Conservation (phyloP, 352 stramenopile genomes). For the Pilasporangium apinafurcum region DNA sequence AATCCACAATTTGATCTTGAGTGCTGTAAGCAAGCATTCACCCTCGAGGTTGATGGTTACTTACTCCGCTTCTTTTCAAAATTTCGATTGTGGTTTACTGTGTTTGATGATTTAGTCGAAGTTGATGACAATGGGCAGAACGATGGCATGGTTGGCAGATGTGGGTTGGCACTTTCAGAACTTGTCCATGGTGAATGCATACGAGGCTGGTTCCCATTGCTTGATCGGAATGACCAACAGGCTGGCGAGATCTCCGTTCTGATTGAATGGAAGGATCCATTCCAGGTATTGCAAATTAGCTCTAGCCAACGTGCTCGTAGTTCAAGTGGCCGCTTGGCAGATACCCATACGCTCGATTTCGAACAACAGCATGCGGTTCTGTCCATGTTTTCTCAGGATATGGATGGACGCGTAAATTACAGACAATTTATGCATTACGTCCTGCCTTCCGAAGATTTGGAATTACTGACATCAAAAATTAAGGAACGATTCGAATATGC, state of each 20-base stretch:
- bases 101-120: constrained; percentile 79
- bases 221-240: constrained; percentile 40
- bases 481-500: constrained; percentile 60
- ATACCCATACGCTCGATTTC: constrained; percentile 58
- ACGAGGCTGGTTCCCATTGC: constrained; percentile 65
- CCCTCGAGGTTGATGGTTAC: constrained; percentile 62
- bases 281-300: constrained; percentile 55
- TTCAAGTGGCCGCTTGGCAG: constrained; percentile 15
- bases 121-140: constrained; percentile 19
- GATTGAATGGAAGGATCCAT: constrained; percentile 74
- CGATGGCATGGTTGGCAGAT: constrained; percentile 71
- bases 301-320: constrained; percentile 21
- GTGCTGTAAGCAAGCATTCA: constrained; percentile 53
- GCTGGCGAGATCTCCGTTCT: constrained; percentile 65
- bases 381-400: constrained; percentile 43
- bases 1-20: constrained; percentile 75
- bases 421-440: constrained; percentile 57
- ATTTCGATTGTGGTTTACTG: constrained; percentile 74
- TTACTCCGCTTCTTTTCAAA: constrained; percentile 81
- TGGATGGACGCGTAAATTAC: constrained; percentile 70
- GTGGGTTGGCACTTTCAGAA: constrained; percentile 52
- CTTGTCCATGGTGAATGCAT: constrained; percentile 67
- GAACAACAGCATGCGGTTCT: constrained; percentile 66
- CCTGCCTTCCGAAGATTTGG: constrained; percentile 40
- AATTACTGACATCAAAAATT: constrained; percentile 47